phyloP scores from a whole-genome alignment of 176 grass and related monocot genomes.

The Eleusine indica region DNA sequence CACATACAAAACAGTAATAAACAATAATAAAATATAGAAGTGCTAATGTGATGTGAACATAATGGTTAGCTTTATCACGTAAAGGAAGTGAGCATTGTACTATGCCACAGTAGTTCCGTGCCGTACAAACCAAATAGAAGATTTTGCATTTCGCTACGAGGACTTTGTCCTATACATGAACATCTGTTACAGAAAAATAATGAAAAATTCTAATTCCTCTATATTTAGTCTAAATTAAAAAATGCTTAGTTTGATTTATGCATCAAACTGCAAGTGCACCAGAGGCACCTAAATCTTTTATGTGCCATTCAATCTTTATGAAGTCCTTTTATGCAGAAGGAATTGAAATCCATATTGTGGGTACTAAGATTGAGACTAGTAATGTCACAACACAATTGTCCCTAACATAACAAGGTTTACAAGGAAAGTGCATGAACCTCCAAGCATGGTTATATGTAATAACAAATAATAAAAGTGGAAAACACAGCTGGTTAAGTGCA shows the following conservation, averaged over 20 bases:
- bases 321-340: neutral
- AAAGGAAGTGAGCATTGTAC: neutral
- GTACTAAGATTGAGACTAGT: neutral
- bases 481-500: neutral
- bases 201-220: neutral
- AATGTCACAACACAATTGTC: neutral
- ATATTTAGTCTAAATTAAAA: neutral
- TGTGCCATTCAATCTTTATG: neutral
- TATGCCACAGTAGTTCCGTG: neutral
- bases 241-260: slow-evolving; percentile 15
- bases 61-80: neutral
- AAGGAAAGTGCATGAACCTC: neutral
- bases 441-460: neutral
- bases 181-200: neutral
- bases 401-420: neutral
- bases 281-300: neutral
- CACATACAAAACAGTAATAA: neutral
- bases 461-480: slow-evolving; percentile 2
- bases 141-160: too few relatives aligned
- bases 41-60: neutral
- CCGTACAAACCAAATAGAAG: neutral
- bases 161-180: too few relatives aligned
- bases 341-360: neutral
- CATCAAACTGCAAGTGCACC: neutral
- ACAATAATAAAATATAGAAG: neutral